Conservation (phyloP, 352 stramenopile species). For the Pythium aphanidermatum region DNA sequence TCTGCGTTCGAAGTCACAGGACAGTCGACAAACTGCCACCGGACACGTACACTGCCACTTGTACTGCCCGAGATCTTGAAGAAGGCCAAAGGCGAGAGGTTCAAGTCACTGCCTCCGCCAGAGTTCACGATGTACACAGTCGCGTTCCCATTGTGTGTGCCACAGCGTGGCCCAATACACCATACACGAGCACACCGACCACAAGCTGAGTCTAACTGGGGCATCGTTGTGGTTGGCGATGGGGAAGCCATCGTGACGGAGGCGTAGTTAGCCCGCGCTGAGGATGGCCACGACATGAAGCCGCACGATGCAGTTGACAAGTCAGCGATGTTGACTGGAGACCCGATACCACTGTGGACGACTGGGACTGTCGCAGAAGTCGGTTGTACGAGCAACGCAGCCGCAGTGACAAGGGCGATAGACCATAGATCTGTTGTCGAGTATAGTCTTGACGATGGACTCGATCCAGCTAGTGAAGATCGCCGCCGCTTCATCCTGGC, state of each 20-base stretch:
- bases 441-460: neutral
- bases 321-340: conserved; percentile 9
- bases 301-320: conserved; percentile 19
- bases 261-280: conserved; percentile 13
- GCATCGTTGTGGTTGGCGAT: conserved; percentile 5
- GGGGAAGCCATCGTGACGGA: neutral
- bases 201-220: conserved; percentile 20
- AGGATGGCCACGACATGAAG: conserved; percentile 23
- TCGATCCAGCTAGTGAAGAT: too few relatives aligned
- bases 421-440: neutral
- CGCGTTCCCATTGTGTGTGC: neutral
- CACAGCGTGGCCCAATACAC: conserved; percentile 7
- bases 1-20: conserved; percentile 1
- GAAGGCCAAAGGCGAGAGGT: conserved; percentile 24
- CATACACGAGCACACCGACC: conserved; percentile 25
- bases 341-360: conserved; percentile 4
- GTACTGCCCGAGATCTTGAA: conserved; percentile 20
- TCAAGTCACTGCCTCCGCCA: conserved; percentile 13
- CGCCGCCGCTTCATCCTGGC: conserved; percentile 16
- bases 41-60: conserved; percentile 13
- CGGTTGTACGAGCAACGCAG: neutral
- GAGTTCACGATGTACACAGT: conserved; percentile 25
- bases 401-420: neutral
- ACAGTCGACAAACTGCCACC: conserved; percentile 29
- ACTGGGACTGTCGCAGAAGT: neutral